A percentile compares a stretch with the other conserved stretches of the same genome.
These are phyloP conservation scores for Fragaria iinumae DNA, from an alignment of 306 rosid species.

Conservation along the genomic window DNA sequence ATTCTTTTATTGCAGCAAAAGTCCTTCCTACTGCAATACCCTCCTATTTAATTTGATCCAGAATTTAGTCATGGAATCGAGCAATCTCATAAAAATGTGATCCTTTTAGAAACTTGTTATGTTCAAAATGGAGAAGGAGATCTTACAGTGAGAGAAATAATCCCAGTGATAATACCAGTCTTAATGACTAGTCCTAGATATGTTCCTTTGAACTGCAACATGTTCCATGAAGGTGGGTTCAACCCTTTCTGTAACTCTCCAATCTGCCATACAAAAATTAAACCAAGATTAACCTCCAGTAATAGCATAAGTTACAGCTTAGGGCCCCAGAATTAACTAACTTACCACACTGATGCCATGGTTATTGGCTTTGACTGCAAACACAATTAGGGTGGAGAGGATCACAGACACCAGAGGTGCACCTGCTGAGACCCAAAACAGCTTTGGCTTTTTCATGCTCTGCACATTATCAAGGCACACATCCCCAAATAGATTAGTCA, in stretches of 20 bases:
- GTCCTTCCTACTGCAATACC: slow-evolving; percentile 99
- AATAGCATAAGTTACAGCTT: background rate
- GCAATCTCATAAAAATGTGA: background rate
- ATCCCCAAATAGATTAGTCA: background rate
- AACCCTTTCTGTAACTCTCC: slow-evolving; percentile 80
- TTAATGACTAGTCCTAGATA: slow-evolving; percentile 62
- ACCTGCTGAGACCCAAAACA: slow-evolving; percentile 97
- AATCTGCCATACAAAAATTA: slow-evolving; percentile 49
- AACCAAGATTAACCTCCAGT: slow-evolving; percentile 3
- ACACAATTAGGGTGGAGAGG: slow-evolving; percentile 68
- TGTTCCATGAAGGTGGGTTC: slow-evolving; percentile 84
- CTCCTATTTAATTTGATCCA: slow-evolving; percentile 54
- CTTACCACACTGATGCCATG: slow-evolving; percentile 83
- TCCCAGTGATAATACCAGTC: slow-evolving; percentile 86
- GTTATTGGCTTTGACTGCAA: slow-evolving; percentile 60
- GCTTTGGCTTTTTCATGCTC: slow-evolving; percentile 71
- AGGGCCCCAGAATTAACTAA: slow-evolving; percentile 5
- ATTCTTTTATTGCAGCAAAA: slow-evolving; percentile 78
- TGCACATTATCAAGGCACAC: slow-evolving; percentile 28
- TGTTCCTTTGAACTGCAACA: slow-evolving; percentile 57
- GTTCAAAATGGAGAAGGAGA: background rate
- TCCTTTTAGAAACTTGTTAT: background rate
- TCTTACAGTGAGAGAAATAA: slow-evolving; percentile 88
- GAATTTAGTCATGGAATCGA: background rate
- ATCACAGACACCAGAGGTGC: slow-evolving; percentile 83